Conservation (phyloP, 352 stramenopile genomes). For the Aphanomyces cochlioides region DNA sequence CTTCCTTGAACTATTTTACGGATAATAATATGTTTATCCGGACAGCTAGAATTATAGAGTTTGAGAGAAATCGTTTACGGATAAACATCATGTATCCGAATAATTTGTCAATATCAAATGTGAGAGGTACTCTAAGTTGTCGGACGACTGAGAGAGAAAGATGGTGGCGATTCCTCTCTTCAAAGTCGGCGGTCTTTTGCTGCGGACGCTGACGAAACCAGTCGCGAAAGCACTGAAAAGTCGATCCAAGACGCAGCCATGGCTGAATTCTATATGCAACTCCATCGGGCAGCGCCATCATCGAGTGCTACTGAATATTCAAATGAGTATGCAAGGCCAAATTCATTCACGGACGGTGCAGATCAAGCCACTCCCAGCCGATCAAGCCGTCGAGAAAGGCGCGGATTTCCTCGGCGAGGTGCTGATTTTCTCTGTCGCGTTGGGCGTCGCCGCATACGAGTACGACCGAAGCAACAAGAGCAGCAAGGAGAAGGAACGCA, state of each 20-base stretch:
- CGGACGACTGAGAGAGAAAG: too few species aligned
- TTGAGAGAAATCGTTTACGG: too few species aligned
- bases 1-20: too few species aligned
- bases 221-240: constrained; percentile 87
- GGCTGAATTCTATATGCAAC: constrained; percentile 58
- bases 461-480: constrained; percentile 63
- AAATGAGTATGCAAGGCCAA: constrained; percentile 78
- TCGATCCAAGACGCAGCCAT: constrained; percentile 74
- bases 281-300: constrained; percentile 66
- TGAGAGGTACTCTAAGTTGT: too few species aligned
- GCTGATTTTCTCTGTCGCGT: constrained; percentile 74
- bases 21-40: too few species aligned
- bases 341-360: constrained; percentile 48
- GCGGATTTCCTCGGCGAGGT: constrained; percentile 71
- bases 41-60: too few species aligned
- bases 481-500: constrained; percentile 42
- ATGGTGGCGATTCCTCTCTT: constrained; percentile 60
- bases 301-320: constrained; percentile 54
- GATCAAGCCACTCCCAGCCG: constrained; percentile 66
- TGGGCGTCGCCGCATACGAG: constrained; percentile 65
- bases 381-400: constrained; percentile 74
- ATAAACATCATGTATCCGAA: too few species aligned
- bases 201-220: constrained; percentile 79
- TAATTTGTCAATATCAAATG: too few species aligned
- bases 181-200: constrained; percentile 76